Base-by-base conservation (phyloP, 805 yeast species). In the Spathaspora passalidarum region DNA sequence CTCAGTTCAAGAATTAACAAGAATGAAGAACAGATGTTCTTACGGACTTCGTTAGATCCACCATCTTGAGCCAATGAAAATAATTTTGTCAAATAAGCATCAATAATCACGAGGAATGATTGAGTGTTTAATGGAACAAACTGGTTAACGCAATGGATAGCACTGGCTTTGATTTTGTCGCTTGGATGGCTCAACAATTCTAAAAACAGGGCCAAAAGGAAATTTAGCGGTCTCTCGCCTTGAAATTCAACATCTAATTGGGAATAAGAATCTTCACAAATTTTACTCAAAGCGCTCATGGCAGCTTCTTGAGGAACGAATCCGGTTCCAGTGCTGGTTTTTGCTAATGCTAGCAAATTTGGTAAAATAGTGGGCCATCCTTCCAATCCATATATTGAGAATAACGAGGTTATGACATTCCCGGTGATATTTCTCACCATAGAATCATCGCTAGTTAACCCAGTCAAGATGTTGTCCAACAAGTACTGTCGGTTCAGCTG, bases 341-440 rank as follows among this genome's bases (percentile, higher is more conserved):
- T 36, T 4, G 86, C 77, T 59, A 90, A 65, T 43, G 78, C 79
- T 53, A 91, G 63, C 41, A 92, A 69, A 52, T 79, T 82, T 2
- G 86, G 82, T n/a, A 92, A 66, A 22, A 85, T 72, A 38, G 73
- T 77, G 2, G 94, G 90, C 96, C 96, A 88, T 21, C 73, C 70
- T 20, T 73, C 68, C 37, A 86, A 72, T 1, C 96, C 95, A 38
- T 79, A 75, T 8, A 80, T 72, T 2, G 86, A 73, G 54, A 90
- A 86, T 23, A 94, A 66, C 0, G 96, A 77, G 2, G 97, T 87
- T 43, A 92, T 82, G 42, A 90, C 96, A 57, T 84, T 90, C 34
- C 97, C 97, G 5, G 97, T 84, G 49, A 92, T 88, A 59, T 87
- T 89, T 49, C 96, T 78, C 22, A 92, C 86, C 53, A 88, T 68